Conservation (phyloP, 2,329 filamentous ascomycete species). For the Aspergillus pseudoterreus region DNA sequence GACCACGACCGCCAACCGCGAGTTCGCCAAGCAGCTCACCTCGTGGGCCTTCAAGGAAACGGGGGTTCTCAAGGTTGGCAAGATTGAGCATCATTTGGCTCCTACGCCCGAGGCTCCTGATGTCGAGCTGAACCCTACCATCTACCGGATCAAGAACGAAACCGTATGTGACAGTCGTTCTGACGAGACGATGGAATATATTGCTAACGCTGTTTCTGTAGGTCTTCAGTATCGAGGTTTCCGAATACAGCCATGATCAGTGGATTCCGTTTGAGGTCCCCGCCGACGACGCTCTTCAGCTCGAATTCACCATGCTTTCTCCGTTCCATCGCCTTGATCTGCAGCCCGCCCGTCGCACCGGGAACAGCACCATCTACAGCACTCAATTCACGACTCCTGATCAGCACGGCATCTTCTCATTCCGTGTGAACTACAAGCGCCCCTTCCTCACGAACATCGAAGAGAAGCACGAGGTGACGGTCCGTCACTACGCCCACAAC, state of each 20-base stretch:
- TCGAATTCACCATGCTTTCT: conserved; percentile 98
- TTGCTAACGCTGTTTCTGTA: conserved; percentile 39
- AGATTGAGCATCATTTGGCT: conserved; percentile 69
- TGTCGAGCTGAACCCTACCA: conserved; percentile 64
- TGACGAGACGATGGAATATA: not conserved
- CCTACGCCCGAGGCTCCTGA: conserved; percentile 52
- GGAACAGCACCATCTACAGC: conserved; percentile 69
- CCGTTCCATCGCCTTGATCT: conserved; percentile 90
- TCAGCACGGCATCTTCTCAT: conserved; percentile 99
- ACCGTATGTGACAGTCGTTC: conserved; percentile 63
- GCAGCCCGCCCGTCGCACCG: conserved; percentile 52
- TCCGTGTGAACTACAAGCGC: conserved; percentile 94
- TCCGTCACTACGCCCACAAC: conserved; percentile 94
- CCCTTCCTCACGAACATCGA: conserved; percentile 86
- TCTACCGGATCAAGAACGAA: conserved; percentile 95
- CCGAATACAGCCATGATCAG: conserved; percentile 73
- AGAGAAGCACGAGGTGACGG: conserved; percentile 91
- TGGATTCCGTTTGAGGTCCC: conserved; percentile 72
- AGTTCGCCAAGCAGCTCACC: conserved; percentile 80
- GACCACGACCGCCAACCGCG: conserved; percentile 69
- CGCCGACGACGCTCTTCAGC: conserved; percentile 70
- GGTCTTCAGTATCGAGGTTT: conserved; percentile 84
- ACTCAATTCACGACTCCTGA: conserved; percentile 80
- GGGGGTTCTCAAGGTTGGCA: conserved; percentile 81
- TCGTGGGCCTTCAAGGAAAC: conserved; percentile 96